Conservation (phyloP, 345 rosid species). For the Barbarea vulgaris region DNA sequence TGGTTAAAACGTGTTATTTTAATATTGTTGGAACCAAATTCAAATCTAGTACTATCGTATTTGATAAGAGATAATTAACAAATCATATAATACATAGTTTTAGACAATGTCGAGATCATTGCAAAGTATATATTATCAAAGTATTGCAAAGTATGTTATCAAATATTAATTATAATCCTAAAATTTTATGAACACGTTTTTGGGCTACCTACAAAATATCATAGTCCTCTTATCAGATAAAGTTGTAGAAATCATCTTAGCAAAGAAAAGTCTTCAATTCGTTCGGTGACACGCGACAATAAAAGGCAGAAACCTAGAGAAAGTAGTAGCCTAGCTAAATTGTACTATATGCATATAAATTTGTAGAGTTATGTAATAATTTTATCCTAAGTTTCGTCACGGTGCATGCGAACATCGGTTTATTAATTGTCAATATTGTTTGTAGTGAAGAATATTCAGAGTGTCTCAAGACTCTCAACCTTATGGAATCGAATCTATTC, state of each 20-base stretch:
- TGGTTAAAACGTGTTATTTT: not conserved
- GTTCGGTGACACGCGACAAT: slow-evolving; percentile 1
- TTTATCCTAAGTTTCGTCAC: not conserved
- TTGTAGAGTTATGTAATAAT: not conserved
- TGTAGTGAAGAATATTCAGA: not conserved
- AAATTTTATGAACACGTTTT: not conserved
- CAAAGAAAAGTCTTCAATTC: slow-evolving; percentile 10
- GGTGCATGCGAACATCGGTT: not conserved
- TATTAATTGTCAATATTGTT: not conserved
- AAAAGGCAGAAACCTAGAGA: not conserved
- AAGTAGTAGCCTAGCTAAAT: slow-evolving; percentile 3
- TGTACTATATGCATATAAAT: not conserved
- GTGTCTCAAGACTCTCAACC: not conserved
- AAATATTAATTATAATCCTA: not conserved
- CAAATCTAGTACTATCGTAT: not conserved
- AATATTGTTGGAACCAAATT: not conserved
- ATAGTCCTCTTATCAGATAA: slow-evolving; percentile 10
- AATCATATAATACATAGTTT: not conserved
- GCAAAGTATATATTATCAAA: not conserved
- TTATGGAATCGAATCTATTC: not conserved
- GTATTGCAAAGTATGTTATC: not conserved
- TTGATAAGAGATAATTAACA: not conserved
- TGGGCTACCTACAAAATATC: not conserved
- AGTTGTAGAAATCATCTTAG: not conserved
- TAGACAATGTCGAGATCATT: not conserved